Conservation (phyloP, 441 rosid genomes). For the Erodium texanum region DNA sequence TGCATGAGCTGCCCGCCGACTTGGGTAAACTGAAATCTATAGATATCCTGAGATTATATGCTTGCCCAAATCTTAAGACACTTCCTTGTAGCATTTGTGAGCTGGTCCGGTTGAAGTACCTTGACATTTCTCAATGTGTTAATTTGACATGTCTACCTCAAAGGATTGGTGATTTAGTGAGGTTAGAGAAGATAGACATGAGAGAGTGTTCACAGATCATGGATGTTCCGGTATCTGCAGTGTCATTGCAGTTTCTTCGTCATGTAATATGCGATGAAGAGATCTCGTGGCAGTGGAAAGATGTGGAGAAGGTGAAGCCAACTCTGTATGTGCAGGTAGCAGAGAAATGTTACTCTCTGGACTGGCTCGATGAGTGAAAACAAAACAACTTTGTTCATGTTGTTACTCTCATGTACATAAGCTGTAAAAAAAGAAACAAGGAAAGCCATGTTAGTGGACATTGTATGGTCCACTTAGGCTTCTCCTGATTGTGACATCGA, state of each 20-base stretch:
- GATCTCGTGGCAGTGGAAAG: conserved; percentile 50
- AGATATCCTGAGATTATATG: conserved; percentile 52
- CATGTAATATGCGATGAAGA: conserved; percentile 62
- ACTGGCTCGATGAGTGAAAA: conserved; percentile 59
- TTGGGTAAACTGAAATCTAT: conserved; percentile 43
- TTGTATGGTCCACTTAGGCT: too few relatives aligned
- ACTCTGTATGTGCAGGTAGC: conserved; percentile 52
- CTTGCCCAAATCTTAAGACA: conserved; percentile 48
- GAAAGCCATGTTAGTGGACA: neutral
- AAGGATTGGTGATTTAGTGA: conserved; percentile 37
- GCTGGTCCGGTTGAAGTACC: conserved; percentile 42
- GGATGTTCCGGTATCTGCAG: conserved; percentile 36
- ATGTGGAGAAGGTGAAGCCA: conserved; percentile 32
- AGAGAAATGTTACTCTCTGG: conserved; percentile 49
- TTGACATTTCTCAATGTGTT: conserved; percentile 70
- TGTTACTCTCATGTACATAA: neutral
- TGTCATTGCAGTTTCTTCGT: conserved; percentile 38
- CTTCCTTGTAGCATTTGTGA: conserved; percentile 55
- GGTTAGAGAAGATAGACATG: conserved; percentile 80
- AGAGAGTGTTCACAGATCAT: conserved; percentile 49
- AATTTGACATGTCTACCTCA: conserved; percentile 50
- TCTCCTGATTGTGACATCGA: neutral
- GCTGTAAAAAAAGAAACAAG: conserved; percentile 5
- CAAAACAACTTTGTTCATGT: neutral
- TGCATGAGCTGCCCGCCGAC: conserved; percentile 39